These are phyloP conservation scores for Eucalyptus shirleyi DNA, from an alignment of 345 rosid genomes.

Conservation along the genomic window DNA sequence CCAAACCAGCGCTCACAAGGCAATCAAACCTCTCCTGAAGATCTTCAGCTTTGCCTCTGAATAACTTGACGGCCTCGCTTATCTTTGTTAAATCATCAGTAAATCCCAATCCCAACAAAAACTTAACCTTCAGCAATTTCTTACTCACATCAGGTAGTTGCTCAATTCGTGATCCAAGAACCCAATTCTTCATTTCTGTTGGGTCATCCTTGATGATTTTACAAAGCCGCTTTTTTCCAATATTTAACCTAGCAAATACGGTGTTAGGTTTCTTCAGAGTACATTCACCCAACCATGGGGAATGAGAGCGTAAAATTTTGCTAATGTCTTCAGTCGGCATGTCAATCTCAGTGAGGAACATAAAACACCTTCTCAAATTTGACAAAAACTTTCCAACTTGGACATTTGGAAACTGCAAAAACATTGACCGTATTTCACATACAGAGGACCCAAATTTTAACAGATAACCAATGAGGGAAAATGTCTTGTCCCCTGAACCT, in stretches of 20 bases:
- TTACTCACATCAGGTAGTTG: constrained; percentile 19
- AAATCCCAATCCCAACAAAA: constrained; percentile 46
- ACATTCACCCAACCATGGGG: constrained; percentile 35
- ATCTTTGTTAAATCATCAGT: constrained; percentile 20
- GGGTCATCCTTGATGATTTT: constrained; percentile 44
- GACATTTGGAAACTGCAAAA: constrained; percentile 41
- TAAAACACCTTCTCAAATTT: constrained; percentile 41
- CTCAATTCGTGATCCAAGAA: constrained; percentile 15
- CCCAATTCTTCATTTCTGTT: constrained; percentile 36
- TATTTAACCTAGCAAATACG: constrained; percentile 28
- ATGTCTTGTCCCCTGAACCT: constrained; percentile 30
- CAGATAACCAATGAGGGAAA: constrained; percentile 31
- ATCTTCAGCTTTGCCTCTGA: constrained; percentile 54
- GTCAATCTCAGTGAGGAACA: constrained; percentile 32
- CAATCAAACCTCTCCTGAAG: constrained; percentile 75
- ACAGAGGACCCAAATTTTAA: constrained; percentile 43
- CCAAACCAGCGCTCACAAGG: constrained; percentile 52
- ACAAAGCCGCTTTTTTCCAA: constrained; percentile 42
- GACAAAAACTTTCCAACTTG: constrained; percentile 25
- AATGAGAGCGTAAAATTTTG: constrained; percentile 29
- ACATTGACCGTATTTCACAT: constrained; percentile 25
- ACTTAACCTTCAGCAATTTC: constrained; percentile 34
- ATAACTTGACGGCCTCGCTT: constrained; percentile 27
- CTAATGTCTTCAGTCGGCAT: constrained; percentile 42
- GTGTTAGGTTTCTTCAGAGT: constrained; percentile 41